Base-by-base conservation (phyloP, 2,329 filamentous ascomycete genomes). In the Monilinia fructigena region DNA sequence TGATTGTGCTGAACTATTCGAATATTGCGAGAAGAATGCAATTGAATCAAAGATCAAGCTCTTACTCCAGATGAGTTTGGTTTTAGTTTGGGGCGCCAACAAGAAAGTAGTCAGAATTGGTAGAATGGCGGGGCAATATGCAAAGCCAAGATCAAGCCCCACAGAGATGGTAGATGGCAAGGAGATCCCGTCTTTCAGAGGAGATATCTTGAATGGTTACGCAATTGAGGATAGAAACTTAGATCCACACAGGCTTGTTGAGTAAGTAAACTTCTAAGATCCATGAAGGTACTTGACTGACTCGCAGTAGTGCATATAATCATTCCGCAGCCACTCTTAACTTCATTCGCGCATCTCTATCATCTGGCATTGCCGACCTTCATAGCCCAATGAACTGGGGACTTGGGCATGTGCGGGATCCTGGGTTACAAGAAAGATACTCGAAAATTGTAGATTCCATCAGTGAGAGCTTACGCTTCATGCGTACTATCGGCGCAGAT, bases 11-110 rank as follows among this genome's bases (percentile, higher is more conserved):
- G 95, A 99, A 81, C 85, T 98, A 12, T 99, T 99, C 75, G 92
- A 95, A 78, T 99, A 99, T 82, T 99, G 95, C 79, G 89, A 91
- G 73, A 89, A 93, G 77, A 85, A 86, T 18, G 90, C 91, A 71
- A 97, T 99, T 72, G 93, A 98, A 79, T 90, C 92, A 70, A 99
- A 98, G 82, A 92, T 98, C 78, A 98, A 98, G 80, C 86, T 99
- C 35, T 85, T 99, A 40, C 82, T 99, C 68, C 95, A 99, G 80
- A 98, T 99, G 94, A 96, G 92, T 71, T 81, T 99, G 72, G 92
- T 99, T 1, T 83, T 99, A 68, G 93, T 98, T 77, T 97, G 93
- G 89, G 95, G 92, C 72, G 84, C 83, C 67, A 83, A 85, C 79
- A 88, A 87, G 79, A 91, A 91, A 7, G 93, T 99, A 4, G 92